phyloP scores from a whole-genome alignment of 139 green algal species.

The Closterium sp. region DNA sequence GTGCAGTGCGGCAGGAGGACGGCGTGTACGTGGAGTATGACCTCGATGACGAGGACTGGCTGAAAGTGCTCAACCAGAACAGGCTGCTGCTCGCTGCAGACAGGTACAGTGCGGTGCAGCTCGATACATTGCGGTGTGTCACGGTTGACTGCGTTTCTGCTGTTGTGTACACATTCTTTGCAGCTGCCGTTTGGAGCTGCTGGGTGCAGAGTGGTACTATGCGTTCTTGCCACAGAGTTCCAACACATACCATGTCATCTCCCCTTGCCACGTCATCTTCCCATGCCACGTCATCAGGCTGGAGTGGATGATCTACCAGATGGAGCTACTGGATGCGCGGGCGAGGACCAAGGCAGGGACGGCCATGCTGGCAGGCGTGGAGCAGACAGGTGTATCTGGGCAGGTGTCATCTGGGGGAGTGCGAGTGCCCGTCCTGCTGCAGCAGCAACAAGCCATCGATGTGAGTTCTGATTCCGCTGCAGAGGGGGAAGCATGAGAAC shows the following conservation, averaged over 20 bases:
- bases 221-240: neutral
- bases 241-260: neutral
- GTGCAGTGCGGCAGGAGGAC: constrained; percentile 27
- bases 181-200: neutral
- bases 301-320: constrained; percentile 74
- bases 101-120: constrained; percentile 30
- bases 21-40: constrained; percentile 88
- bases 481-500: no score
- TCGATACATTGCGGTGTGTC: neutral
- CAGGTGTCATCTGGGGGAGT: neutral
- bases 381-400: neutral
- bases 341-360: constrained; percentile 59
- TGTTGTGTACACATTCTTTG: no score
- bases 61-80: constrained; percentile 76
- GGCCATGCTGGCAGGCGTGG: neutral
- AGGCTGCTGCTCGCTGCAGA: constrained; percentile 43
- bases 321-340: constrained; percentile 79
- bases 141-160: no score
- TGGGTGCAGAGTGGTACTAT: neutral
- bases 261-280: neutral
- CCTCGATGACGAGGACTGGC: constrained; percentile 90
- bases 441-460: constrained; percentile 32
- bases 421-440: constrained; percentile 17
- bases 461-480: neutral
- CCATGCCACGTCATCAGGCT: constrained; percentile 47